Percentiles rank a stretch among this genome's conserved stretches.
Evolutionary conservation across 2,329 filamentous ascomycete genomes (phyloP).

Genomic region (Clarireedia paspali): DNA sequence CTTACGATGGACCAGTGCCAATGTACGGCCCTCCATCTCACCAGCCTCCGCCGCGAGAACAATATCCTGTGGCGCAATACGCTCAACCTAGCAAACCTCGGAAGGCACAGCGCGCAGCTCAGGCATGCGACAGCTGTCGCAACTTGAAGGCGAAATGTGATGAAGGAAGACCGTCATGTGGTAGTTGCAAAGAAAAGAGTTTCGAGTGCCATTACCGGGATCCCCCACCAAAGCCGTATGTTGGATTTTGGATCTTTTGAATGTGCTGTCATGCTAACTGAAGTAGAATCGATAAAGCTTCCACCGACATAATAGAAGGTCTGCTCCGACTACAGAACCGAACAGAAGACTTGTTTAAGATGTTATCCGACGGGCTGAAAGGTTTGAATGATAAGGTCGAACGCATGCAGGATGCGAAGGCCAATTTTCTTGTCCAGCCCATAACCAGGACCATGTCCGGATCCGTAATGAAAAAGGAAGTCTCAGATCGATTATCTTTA

Average conservation of each 20-base stretch:
- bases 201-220: conserved; percentile 83
- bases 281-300: conserved; percentile 45
- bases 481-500: too few relatives aligned
- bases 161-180: conserved; percentile 67
- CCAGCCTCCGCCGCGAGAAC: conserved; percentile 14
- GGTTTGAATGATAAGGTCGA: conserved; percentile 9
- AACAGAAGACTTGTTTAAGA: not conserved
- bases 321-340: conserved; percentile 18
- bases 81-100: conserved; percentile 10
- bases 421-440: not conserved
- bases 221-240: conserved; percentile 83
- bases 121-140: conserved; percentile 89
- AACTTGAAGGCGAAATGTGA: conserved; percentile 88
- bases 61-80: conserved; percentile 13
- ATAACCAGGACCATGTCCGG: not conserved
- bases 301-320: conserved; percentile 51
- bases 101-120: conserved; percentile 27
- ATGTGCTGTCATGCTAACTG: conserved; percentile 15
- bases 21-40: conserved; percentile 15
- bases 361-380: conserved; percentile 10
- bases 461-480: too few relatives aligned
- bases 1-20: conserved; percentile 4
- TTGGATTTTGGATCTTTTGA: conserved; percentile 32
- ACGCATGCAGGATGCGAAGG: not conserved
- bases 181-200: conserved; percentile 81